phyloP scores from a whole-genome alignment of 1,284 basidiomycete species.

The Ceratobasidium sp. region DNA sequence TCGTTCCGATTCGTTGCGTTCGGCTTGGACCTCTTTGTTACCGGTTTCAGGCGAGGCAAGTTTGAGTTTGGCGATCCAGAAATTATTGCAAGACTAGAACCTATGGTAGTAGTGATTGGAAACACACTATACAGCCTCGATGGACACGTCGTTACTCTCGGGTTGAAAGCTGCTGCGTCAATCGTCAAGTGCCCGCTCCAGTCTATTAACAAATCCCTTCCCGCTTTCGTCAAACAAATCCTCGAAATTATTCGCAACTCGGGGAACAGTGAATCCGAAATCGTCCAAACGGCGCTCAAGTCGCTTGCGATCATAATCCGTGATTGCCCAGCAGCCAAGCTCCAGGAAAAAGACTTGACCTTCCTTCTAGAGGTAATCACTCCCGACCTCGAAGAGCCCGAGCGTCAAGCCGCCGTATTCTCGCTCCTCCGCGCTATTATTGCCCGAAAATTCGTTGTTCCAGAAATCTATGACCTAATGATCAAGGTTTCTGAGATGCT shows the following conservation, averaged over 20 bases:
- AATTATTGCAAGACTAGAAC: conserved; percentile 84
- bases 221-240: conserved; percentile 89
- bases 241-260: conserved; percentile 87
- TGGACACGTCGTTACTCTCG: conserved; percentile 82
- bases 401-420: conserved; percentile 91
- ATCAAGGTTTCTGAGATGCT: conserved; percentile 94
- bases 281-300: conserved; percentile 90
- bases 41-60: conserved; percentile 86
- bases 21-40: conserved; percentile 93
- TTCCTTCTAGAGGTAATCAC: conserved; percentile 88
- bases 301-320: conserved; percentile 89
- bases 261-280: conserved; percentile 91
- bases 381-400: conserved; percentile 95
- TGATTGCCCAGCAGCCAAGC: conserved; percentile 82
- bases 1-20: conserved; percentile 92
- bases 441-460: conserved; percentile 90
- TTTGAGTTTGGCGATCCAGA: conserved; percentile 86
- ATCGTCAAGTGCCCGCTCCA: conserved; percentile 90
- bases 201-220: conserved; percentile 81
- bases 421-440: conserved; percentile 94
- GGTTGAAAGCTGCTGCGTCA: conserved; percentile 85
- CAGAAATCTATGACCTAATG: conserved; percentile 99
- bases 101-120: conserved; percentile 89
- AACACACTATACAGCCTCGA: conserved; percentile 93
- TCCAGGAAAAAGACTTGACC: conserved; percentile 91